These are phyloP conservation scores for Haematococcus lacustris DNA, from an alignment of 139 green algal genomes.

Conservation along the genomic window DNA sequence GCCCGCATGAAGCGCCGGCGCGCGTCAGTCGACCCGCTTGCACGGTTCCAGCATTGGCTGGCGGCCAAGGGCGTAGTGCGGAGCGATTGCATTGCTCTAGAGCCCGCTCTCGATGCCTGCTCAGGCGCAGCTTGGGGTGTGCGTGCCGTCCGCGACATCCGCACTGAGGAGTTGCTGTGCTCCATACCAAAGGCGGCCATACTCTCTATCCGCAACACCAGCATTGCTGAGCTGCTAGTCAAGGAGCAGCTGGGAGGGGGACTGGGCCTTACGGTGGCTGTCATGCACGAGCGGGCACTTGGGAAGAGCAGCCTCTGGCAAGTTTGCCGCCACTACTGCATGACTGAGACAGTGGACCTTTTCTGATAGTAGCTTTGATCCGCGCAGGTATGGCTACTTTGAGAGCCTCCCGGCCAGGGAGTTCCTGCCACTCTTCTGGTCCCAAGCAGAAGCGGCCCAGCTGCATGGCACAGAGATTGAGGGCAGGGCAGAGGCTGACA, in stretches of 20 bases:
- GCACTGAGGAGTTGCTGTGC: not conserved
- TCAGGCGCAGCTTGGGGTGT: no score
- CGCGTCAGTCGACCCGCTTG: no score
- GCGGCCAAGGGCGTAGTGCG: no score
- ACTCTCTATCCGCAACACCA: not conserved
- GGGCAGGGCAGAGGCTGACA: slow-evolving; percentile 29
- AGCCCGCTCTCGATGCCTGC: no score
- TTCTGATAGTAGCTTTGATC: not conserved
- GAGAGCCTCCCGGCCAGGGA: slow-evolving; percentile 37
- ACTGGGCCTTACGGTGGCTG: slow-evolving; percentile 63
- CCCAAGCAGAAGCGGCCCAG: slow-evolving; percentile 27
- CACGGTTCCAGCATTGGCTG: no score
- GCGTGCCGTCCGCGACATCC: not conserved
- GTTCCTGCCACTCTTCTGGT: slow-evolving; percentile 73
- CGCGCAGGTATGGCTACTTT: slow-evolving; percentile 61
- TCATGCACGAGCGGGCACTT: slow-evolving; percentile 53
- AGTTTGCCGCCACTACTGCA: not conserved
- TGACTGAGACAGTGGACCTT: not conserved
- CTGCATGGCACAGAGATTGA: slow-evolving; percentile 56
- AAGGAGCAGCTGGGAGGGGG: slow-evolving; percentile 45
- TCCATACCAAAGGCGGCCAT: not conserved
- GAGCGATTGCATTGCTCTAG: no score
- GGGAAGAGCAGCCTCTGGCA: slow-evolving; percentile 39
- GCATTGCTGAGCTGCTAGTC: not conserved
- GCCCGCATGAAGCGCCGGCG: no score